phyloP scores from a whole-genome alignment of 441 rosid species.

The Bocquillonia castaneifolia region DNA sequence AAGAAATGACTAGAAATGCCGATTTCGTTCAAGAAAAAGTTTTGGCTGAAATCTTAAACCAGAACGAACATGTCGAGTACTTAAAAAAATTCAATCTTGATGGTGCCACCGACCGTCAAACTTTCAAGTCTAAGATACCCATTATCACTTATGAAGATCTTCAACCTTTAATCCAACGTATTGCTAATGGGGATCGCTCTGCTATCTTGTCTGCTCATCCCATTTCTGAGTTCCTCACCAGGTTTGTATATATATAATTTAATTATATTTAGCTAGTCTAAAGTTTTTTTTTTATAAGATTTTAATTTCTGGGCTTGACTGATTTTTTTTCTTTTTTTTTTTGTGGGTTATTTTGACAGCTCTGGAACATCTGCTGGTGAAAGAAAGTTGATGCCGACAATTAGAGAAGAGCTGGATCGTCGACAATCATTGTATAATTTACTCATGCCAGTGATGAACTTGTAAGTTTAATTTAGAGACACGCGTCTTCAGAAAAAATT shows the following conservation, averaged over 20 bases:
- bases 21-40: slow-evolving; percentile 58
- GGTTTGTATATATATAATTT: no score
- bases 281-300: no score
- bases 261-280: no score
- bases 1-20: slow-evolving; percentile 73
- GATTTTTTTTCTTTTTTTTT: neutral
- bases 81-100: slow-evolving; percentile 48
- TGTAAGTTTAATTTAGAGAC: slow-evolving; percentile 40
- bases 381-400: slow-evolving; percentile 93
- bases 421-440: slow-evolving; percentile 82
- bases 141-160: slow-evolving; percentile 76
- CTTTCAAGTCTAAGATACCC: slow-evolving; percentile 65
- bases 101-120: slow-evolving; percentile 52
- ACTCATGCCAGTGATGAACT: slow-evolving; percentile 95
- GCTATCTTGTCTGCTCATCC: slow-evolving; percentile 76
- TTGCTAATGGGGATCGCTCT: slow-evolving; percentile 87
- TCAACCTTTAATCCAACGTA: slow-evolving; percentile 81
- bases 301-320: neutral
- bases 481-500: no score
- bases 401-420: slow-evolving; percentile 84
- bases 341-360: slow-evolving; percentile 43
- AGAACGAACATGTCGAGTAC: slow-evolving; percentile 68
- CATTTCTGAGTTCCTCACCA: slow-evolving; percentile 85
- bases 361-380: slow-evolving; percentile 97
- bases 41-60: slow-evolving; percentile 55